A percentile compares a stretch with the other conserved stretches of the same genome.
These are phyloP conservation scores for Begonia masoniana DNA, from an alignment of 306 rosid genomes.

Conservation along the genomic window DNA sequence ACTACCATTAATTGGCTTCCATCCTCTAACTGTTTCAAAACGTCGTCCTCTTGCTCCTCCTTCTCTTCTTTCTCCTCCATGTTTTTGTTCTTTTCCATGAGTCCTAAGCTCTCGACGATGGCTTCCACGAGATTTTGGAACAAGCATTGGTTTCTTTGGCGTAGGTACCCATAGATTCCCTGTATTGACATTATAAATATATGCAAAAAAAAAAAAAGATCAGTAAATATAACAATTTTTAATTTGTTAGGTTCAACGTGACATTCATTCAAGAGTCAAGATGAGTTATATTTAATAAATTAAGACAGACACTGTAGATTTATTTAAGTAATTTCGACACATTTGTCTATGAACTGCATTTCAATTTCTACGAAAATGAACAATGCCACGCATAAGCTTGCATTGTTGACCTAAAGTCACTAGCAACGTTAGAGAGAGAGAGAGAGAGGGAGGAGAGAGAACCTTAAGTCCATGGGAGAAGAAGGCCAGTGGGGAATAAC, in stretches of 20 bases:
- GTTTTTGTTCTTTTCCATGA: constrained; percentile 14
- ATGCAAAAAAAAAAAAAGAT: too few species aligned
- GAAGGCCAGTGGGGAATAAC: constrained; percentile 64
- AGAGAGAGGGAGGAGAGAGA: not conserved
- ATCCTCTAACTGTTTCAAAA: constrained; percentile 37
- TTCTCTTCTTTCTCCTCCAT: constrained; percentile 18
- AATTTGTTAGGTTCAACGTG: not conserved
- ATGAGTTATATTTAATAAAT: not conserved
- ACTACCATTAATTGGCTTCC: constrained; percentile 82
- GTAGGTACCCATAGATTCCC: constrained; percentile 50
- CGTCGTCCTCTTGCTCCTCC: constrained; percentile 3
- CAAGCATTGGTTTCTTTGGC: constrained; percentile 40
- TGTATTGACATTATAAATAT: constrained; percentile 2
- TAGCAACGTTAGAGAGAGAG: not conserved
- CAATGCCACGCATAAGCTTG: too few species aligned
- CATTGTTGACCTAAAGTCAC: too few species aligned
- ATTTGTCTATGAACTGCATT: too few species aligned
- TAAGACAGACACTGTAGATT: too few species aligned
- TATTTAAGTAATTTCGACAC: too few species aligned
- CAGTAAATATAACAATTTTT: not conserved
- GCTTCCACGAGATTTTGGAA: constrained; percentile 48
- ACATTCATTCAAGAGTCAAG: not conserved
- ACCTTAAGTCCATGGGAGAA: constrained; percentile 64
- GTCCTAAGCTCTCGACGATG: constrained; percentile 55
- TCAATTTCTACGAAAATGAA: too few species aligned